A percentile compares a stretch with the other conserved stretches of the same genome.
Conservation (phyloP, 1,139 yeast genomes). For the Protomyces inundatus region DNA sequence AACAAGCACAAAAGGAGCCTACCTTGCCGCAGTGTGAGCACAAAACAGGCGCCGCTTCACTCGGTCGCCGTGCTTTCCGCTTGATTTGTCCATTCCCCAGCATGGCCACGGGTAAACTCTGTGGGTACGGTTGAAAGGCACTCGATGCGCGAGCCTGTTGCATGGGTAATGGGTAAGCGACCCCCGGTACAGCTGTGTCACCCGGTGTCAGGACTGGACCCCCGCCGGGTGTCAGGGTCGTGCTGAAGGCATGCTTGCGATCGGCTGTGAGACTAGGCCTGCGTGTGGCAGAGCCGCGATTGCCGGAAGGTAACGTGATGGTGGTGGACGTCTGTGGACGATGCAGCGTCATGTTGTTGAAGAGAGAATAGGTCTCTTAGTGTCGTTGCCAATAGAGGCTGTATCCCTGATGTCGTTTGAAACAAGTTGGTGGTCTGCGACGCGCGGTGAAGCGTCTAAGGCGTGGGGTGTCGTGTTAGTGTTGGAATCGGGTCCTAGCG, state of each 20-base stretch:
- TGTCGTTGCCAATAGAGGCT: too few relatives aligned
- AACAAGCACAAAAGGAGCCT: neutral
- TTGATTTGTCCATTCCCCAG: neutral
- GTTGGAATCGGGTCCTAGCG: too few relatives aligned
- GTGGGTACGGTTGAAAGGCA: neutral
- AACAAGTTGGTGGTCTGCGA: too few relatives aligned
- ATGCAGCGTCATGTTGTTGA: neutral
- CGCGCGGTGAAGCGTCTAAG: too few relatives aligned
- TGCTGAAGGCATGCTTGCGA: neutral
- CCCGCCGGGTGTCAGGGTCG: neutral
- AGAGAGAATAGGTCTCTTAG: too few relatives aligned
- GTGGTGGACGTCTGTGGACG: neutral
- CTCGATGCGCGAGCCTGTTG: neutral
- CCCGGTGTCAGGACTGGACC: neutral
- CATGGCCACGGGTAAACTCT: neutral
- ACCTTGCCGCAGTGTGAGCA: constrained; percentile 25
- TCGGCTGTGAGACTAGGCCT: neutral
- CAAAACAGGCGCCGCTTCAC: constrained; percentile 23
- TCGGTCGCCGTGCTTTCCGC: constrained; percentile 14
- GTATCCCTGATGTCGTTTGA: too few relatives aligned
- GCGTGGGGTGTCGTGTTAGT: too few relatives aligned
- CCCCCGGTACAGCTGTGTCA: neutral
- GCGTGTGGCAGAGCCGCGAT: neutral
- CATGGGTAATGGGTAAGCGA: neutral
- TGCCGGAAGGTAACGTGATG: neutral